A percentile compares a stretch with the other conserved stretches of the same genome.
Conservation (phyloP, 306 rosid genomes). For the Vigna angularis region DNA sequence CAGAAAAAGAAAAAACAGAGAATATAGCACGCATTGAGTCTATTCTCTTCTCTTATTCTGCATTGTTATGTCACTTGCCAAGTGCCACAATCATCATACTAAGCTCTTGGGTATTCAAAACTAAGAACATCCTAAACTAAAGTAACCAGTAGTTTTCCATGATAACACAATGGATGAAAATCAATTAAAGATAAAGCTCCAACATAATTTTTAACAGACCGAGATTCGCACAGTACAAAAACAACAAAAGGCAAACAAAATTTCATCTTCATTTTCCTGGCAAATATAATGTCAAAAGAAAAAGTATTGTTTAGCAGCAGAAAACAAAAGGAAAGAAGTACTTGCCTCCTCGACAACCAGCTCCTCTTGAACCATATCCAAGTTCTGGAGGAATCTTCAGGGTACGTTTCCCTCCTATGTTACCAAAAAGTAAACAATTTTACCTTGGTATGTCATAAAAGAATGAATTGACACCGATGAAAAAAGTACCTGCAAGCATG, state of each 20-base stretch:
- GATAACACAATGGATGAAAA: neutral
- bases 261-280: constrained; percentile 14
- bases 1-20: neutral
- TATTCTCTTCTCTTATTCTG: constrained; percentile 16
- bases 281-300: constrained; percentile 33
- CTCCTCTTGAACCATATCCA: constrained; percentile 90
- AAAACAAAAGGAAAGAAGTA: neutral
- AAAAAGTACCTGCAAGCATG: constrained; percentile 81
- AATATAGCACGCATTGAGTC: neutral
- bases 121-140: constrained; percentile 10
- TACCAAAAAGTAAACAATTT: neutral
- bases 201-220: neutral
- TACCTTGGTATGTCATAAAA: neutral
- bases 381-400: constrained; percentile 94
- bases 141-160: constrained; percentile 2
- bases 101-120: constrained; percentile 20
- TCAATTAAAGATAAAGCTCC: constrained; percentile 9
- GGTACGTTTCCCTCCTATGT: constrained; percentile 80
- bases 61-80: neutral
- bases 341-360: constrained; percentile 96
- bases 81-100: neutral
- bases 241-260: constrained; percentile 19
- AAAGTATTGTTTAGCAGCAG: neutral
- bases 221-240: constrained; percentile 3
- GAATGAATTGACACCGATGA: constrained; percentile 15